A percentile compares a stretch with the other conserved stretches of the same genome.
phyloP scores from a whole-genome alignment of 192 early-diverging fungal genomes.

The Powellomyces hirtus region DNA sequence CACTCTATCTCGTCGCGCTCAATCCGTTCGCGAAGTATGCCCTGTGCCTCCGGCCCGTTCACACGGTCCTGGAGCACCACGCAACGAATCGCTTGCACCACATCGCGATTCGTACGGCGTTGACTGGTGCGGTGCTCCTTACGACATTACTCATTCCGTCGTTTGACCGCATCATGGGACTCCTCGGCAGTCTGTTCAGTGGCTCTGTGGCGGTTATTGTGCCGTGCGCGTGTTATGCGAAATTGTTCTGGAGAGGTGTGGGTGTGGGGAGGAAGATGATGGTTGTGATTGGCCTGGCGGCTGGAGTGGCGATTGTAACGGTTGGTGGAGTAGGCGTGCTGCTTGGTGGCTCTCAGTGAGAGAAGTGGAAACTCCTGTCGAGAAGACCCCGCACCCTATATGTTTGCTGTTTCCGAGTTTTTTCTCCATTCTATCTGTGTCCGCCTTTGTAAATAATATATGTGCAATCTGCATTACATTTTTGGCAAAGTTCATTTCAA shows the following conservation, averaged over 20 bases:
- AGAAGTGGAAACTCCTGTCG: no score
- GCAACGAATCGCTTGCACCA: background rate
- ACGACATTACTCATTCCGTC: constrained; percentile 60
- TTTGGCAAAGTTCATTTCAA: no score
- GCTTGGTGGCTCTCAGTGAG: constrained; percentile 2
- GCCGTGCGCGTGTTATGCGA: constrained; percentile 48
- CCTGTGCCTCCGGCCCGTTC: constrained; percentile 62
- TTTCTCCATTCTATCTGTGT: no score
- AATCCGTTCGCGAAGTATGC: constrained; percentile 75
- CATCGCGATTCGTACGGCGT: constrained; percentile 24
- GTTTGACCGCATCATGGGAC: constrained; percentile 66
- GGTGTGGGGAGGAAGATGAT: background rate
- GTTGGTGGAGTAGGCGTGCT: background rate
- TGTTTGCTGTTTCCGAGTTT: no score
- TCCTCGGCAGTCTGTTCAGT: constrained; percentile 53
- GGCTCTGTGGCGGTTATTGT: constrained; percentile 52
- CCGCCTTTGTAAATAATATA: no score
- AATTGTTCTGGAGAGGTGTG: constrained; percentile 32
- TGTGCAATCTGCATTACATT: no score
- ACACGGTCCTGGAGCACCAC: constrained; percentile 7
- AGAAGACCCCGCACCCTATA: no score
- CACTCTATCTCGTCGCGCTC: constrained; percentile 60
- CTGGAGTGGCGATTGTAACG: background rate
- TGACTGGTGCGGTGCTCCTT: constrained; percentile 41
- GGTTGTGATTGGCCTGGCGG: background rate